Evolutionary conservation across 2,329 filamentous ascomycete species (phyloP).

Genomic region (Parastagonospora avenae): DNA sequence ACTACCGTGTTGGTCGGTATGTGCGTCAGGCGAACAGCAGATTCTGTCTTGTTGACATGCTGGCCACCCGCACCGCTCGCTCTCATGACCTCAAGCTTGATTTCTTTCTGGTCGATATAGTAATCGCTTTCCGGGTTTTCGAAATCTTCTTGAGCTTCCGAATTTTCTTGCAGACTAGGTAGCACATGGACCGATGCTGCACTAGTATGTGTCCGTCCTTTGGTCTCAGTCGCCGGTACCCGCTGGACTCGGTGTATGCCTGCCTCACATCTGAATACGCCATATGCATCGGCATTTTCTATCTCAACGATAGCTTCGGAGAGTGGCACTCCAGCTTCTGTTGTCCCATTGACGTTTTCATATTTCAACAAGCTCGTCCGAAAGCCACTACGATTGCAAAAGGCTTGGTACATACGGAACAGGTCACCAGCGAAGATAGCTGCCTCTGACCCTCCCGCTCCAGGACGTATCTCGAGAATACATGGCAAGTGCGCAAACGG

Average conservation of each 20-base stretch:
- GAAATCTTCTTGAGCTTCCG: constrained; percentile 60
- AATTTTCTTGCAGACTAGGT: constrained; percentile 73
- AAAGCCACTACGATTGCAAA: constrained; percentile 73
- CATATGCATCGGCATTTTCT: constrained; percentile 77
- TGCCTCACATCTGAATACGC: constrained; percentile 80
- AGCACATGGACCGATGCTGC: constrained; percentile 92
- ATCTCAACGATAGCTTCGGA: constrained; percentile 90
- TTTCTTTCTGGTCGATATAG: constrained; percentile 83
- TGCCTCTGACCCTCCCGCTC: constrained; percentile 89
- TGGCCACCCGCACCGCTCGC: constrained; percentile 92
- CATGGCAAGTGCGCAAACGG: constrained; percentile 90
- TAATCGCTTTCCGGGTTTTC: constrained; percentile 90
- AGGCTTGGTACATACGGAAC: constrained; percentile 85
- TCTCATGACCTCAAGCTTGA: constrained; percentile 86
- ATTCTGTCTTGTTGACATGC: constrained; percentile 98
- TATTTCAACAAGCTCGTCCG: constrained; percentile 76
- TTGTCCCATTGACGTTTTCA: constrained; percentile 71
- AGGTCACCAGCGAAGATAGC: constrained; percentile 87
- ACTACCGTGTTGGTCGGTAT: constrained; percentile 84
- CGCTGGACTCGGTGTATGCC: constrained; percentile 96
- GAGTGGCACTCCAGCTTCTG: constrained; percentile 68
- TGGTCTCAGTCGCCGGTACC: constrained; percentile 87
- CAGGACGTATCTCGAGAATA: constrained; percentile 88
- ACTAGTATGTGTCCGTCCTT: constrained; percentile 90
- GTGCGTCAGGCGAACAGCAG: constrained; percentile 90